Percentiles rank a stretch among this genome's conserved stretches.
Conservation (phyloP, 2,329 filamentous ascomycete species). For the Aurifilum marmelostoma region DNA sequence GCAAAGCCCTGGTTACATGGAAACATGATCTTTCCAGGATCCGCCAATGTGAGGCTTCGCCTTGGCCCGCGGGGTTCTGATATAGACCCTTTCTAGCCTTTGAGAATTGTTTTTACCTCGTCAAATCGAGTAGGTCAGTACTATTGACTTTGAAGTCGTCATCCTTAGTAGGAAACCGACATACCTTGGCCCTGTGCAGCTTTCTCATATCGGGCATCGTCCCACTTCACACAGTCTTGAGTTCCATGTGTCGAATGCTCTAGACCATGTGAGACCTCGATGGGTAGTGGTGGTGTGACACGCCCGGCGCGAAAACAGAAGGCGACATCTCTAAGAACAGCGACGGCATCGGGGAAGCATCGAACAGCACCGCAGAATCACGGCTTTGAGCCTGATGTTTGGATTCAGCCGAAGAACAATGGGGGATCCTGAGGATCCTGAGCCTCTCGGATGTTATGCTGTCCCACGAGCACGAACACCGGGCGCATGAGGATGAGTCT, state of each 20-base stretch:
- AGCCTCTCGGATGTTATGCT: background rate
- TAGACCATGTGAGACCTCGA: background rate
- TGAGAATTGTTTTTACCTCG: background rate
- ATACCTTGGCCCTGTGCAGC: background rate
- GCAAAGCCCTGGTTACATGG: background rate
- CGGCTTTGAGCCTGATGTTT: too few relatives aligned
- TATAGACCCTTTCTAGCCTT: background rate
- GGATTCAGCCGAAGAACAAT: background rate
- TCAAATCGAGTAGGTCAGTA: background rate
- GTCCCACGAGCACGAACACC: accelerated
- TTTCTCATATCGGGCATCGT: too few relatives aligned
- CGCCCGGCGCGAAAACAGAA: background rate
- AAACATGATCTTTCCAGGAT: background rate
- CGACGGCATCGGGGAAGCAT: background rate
- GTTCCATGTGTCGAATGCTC: too few relatives aligned
- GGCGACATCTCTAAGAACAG: background rate
- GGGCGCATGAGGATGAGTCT: background rate
- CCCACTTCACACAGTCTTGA: too few relatives aligned
- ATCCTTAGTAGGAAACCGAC: background rate
- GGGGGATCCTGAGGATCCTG: background rate
- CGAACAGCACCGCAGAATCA: background rate
- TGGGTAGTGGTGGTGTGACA: background rate
- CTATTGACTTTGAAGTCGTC: background rate
- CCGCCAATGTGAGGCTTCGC: background rate
- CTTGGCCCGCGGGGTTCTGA: background rate